Evolutionary conservation across 2,329 filamentous ascomycete genomes (phyloP).

Genomic region (Laburnicola sp.): DNA sequence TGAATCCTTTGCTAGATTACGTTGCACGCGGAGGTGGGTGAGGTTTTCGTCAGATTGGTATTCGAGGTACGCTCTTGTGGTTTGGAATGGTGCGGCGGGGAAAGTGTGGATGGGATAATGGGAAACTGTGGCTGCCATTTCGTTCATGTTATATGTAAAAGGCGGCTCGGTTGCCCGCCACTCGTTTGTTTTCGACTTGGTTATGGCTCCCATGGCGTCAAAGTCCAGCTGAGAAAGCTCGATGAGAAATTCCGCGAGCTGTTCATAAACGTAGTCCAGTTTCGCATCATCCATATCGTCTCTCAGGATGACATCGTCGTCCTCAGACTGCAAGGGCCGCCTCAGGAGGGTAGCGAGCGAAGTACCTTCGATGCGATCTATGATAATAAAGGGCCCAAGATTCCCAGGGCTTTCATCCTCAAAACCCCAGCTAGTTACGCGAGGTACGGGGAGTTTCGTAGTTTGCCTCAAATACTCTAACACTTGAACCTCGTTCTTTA

Average conservation of each 20-base stretch:
- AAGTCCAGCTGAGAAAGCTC: conserved; percentile 18
- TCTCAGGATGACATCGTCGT: conserved; percentile 19
- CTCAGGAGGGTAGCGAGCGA: conserved; percentile 11
- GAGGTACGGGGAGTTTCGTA: conserved; percentile 17
- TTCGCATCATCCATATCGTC: conserved; percentile 6
- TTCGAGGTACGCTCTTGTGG: no score
- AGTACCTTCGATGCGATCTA: conserved; percentile 18
- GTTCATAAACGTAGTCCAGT: conserved; percentile 21
- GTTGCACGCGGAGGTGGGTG: conserved; percentile 10
- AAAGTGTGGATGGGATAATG: no score
- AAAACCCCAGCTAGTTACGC: conserved; percentile 15
- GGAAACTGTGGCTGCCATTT: no score
- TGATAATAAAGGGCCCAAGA: conserved; percentile 23
- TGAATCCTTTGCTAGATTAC: conserved; percentile 24
- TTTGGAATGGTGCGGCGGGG: no score
- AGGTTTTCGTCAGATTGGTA: no score
- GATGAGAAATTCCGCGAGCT: conserved; percentile 17
- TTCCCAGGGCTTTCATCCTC: conserved; percentile 13
- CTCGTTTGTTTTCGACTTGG: conserved; percentile 26
- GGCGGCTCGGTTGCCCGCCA: background rate
- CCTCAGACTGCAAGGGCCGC: conserved; percentile 8
- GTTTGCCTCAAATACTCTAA: conserved; percentile 8
- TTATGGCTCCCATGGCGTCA: conserved; percentile 35
- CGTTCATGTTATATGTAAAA: no score
- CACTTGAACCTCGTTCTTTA: no score